Evolutionary conservation across 2,329 filamentous ascomycete genomes (phyloP), one percentile per base, ranked within the genome.

Genomic region (Epichloe uncinata): DNA sequence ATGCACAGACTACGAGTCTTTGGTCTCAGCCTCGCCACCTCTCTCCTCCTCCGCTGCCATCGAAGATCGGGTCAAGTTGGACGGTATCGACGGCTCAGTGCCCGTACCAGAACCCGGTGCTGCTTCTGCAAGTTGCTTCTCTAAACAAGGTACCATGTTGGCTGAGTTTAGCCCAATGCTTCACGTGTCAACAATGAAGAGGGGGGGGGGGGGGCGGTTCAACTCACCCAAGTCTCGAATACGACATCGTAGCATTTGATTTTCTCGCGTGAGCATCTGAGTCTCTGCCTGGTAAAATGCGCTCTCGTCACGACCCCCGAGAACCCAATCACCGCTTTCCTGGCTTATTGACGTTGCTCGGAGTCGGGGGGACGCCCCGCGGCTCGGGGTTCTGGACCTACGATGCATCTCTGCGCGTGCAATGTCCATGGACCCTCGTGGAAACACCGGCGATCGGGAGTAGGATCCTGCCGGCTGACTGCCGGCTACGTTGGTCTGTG

Each of bases 251-350:
- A 91, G 69, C 85, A 91, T 89, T 66, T 90, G 85, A 57, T 90
- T 91, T 69, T 90, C 86, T 26, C 86, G 74, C 20, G 81, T 77
- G 58, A 91, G 66, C 68, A 80, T 88, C 66, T 87, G 84, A 1
- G 85, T 87, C 67, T 91, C 86, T 4, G 85, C 85, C 63, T 89
- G 85, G 59, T 90, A 90, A 63, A 88, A 89, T 1, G 83, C 82
- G 55, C 77, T 82, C 62, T 90, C 85, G 58, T 89, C 85, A 16
- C 85, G 73, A 7, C 77, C 77, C 77, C 76, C 77, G 1, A 84
- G 71, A 45, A 75, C 66, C 69, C 75, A 79, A 33, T 87, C 82
- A 35, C 74, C 75, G 48, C 71, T 73, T 50, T 83, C 79, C 16
- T 67, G 74, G 50, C 75, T 75, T 56, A 81, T 78, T 3, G 78